Evolutionary conservation across 371 early-diverging fungal species (phyloP), one percentile per base, ranked within the genome.

Genomic region (Choanephora cucurbitarum): DNA sequence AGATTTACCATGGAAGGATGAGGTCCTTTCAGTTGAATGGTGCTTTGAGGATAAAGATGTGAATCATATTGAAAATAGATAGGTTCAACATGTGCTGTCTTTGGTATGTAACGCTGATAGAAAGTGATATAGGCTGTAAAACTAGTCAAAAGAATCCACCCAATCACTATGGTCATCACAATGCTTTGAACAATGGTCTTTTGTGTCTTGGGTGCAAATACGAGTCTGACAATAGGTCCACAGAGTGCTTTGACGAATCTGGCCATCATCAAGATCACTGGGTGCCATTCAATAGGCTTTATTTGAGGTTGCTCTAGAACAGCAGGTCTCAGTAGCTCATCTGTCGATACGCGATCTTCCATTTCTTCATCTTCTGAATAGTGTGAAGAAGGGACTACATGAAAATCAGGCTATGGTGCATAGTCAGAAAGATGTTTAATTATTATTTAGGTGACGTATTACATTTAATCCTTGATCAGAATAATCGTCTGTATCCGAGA

Each of bases 41-140:
- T 17, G 10, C 54, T 62, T 33, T 47, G 55, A 19, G 64, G 61
- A 24, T 42, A 41, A 33, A 43, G 32, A 7, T 37, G 37, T 37
- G 52, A 7, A 7, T 28, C 52, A 47, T 77, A 77, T 40, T 77
- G 77, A 44, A 77, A 70, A 33, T 60, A 77, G 21, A 80, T 67
- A 33, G 77, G 76, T 28, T 77, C 75, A 9, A 67, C 55, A 53
- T 75, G 76, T 0, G 70, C 60, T 4, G 64, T 73, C 24, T 69
- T 64, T 8, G 79, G 79, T 23, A 79, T 70, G 47, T 75, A 71
- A 19, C 67, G 66, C 44, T 68, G 69, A 44, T 79, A 79, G 47
- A 79, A 79, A 5, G 70, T 62, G 13, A 73, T 33, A 49, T 79
- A 79, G 18, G 74, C 79, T 0, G 72, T 59, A 9, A 75, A 62